A percentile compares a stretch with the other conserved stretches of the same genome.
Evolutionary conservation across 2,329 filamentous ascomycete species (phyloP).

Genomic region (Trichothecium sympodiale): DNA sequence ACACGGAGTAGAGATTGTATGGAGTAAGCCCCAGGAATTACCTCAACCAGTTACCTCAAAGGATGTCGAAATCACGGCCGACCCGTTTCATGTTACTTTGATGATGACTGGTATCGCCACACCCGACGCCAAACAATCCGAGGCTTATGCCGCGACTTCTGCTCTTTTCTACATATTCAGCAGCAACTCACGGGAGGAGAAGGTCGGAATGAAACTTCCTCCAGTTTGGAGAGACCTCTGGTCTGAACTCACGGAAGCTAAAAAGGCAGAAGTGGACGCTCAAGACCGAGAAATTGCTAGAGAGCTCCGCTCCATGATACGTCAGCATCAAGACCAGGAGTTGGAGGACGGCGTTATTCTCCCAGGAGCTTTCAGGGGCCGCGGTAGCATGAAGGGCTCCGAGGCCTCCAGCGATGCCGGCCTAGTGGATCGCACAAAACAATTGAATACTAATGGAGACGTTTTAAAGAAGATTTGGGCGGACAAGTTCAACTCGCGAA

Average conservation of each 20-base stretch:
- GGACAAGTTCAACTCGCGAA: conserved; percentile 42
- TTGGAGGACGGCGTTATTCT: conserved; percentile 66
- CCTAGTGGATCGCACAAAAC: conserved; percentile 30
- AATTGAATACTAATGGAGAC: conserved; percentile 29
- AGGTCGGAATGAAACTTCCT: conserved; percentile 68
- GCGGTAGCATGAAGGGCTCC: conserved; percentile 33
- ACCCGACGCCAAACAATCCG: conserved; percentile 68
- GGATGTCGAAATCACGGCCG: conserved; percentile 32
- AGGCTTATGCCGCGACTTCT: conserved; percentile 72
- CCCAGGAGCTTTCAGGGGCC: conserved; percentile 62
- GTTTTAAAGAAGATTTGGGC: conserved; percentile 48
- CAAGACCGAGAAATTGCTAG: conserved; percentile 59
- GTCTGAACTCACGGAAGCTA: conserved; percentile 61
- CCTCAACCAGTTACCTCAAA: conserved; percentile 21
- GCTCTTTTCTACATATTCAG: conserved; percentile 75
- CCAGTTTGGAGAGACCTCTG: conserved; percentile 77
- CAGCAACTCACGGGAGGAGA: conserved; percentile 73
- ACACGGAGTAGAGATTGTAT: conserved; percentile 62
- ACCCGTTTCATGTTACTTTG: conserved; percentile 47
- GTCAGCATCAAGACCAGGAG: conserved; percentile 56
- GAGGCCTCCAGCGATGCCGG: conserved; percentile 39
- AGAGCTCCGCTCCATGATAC: conserved; percentile 58
- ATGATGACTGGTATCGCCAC: conserved; percentile 68
- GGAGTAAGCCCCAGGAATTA: conserved; percentile 62
- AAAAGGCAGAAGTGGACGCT: conserved; percentile 59